Percentiles rank a stretch among this genome's conserved stretches.
These are phyloP conservation scores for Rhizopogon vesiculosus DNA, from an alignment of 768 basidiomycete species.

Conservation along the genomic window DNA sequence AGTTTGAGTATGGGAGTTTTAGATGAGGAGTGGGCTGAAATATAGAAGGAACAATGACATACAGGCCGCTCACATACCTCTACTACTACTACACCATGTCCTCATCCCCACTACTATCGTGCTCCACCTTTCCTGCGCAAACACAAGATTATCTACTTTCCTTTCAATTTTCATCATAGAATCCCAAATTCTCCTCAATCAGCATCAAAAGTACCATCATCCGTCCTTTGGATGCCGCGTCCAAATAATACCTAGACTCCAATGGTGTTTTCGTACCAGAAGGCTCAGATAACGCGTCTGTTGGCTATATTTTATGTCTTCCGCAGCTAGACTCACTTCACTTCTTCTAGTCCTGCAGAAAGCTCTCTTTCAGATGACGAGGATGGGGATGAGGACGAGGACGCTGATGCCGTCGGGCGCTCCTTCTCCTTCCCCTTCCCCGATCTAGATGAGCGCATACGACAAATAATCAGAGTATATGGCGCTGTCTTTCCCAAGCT, in stretches of 20 bases:
- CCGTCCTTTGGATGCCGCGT: conserved; percentile 57
- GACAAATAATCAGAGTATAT: conserved; percentile 59
- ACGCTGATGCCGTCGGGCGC: conserved; percentile 27
- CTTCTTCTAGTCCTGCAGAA: conserved; percentile 38
- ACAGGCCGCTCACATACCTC: too few species aligned
- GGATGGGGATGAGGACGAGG: conserved; percentile 21
- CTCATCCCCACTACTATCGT: too few species aligned
- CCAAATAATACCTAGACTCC: conserved; percentile 67
- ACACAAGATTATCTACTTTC: conserved; percentile 51
- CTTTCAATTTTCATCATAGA: conserved; percentile 87
- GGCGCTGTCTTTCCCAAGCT: conserved; percentile 93
- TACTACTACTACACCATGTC: not conserved
- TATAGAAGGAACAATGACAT: not conserved
- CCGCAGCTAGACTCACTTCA: not conserved
- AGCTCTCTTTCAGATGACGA: conserved; percentile 49
- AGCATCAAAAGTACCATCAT: conserved; percentile 75
- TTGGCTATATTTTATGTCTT: conserved; percentile 10
- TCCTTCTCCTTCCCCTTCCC: conserved; percentile 83
- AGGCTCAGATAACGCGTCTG: conserved; percentile 75
- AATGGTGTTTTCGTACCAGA: conserved; percentile 83
- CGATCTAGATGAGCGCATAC: conserved; percentile 70
- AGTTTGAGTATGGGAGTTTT: conserved; percentile 27
- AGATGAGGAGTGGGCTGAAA: conserved; percentile 26
- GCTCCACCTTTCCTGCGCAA: conserved; percentile 43
- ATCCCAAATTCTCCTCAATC: conserved; percentile 56